Conservation (phyloP, 2,329 filamentous ascomycete species). For the Macrophomina pseudophaseolina region DNA sequence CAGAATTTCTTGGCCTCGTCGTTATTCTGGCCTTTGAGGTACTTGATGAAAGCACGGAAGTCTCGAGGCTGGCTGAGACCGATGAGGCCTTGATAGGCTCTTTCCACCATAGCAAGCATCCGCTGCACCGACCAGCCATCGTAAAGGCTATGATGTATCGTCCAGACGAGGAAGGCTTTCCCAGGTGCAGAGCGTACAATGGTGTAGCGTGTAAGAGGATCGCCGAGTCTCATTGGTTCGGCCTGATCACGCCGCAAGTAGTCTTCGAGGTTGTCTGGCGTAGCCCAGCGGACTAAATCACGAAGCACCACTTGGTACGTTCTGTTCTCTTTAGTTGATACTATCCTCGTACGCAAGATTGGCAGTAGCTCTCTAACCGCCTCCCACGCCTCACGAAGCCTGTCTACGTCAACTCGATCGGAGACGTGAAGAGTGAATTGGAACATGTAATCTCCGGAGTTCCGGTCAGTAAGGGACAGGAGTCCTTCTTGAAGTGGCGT, state of each 20-base stretch:
- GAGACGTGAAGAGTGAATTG: slow-evolving; percentile 31
- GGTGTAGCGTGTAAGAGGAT: slow-evolving; percentile 44
- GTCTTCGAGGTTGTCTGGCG: not conserved
- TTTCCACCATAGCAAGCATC: not conserved
- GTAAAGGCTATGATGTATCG: too few species aligned
- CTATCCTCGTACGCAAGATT: slow-evolving; percentile 54
- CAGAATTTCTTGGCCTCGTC: not conserved
- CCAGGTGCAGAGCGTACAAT: slow-evolving; percentile 28
- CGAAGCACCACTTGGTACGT: slow-evolving; percentile 39
- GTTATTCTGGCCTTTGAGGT: not conserved
- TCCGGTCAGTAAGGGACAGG: slow-evolving; percentile 58
- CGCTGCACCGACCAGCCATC: slow-evolving; percentile 22
- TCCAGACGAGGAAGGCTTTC: too few species aligned
- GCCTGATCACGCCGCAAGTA: slow-evolving; percentile 40
- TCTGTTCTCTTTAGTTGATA: slow-evolving; percentile 37
- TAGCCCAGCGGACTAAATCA: slow-evolving; percentile 29
- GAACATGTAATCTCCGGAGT: slow-evolving; percentile 59
- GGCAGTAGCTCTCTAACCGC: slow-evolving; percentile 48
- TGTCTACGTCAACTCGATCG: slow-evolving; percentile 29
- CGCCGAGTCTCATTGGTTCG: slow-evolving; percentile 47
- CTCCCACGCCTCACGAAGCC: slow-evolving; percentile 55
- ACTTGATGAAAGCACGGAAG: not conserved
- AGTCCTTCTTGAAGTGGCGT: slow-evolving; percentile 61
- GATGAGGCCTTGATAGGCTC: not conserved
- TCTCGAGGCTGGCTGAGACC: not conserved